Evolutionary conservation across 805 yeast genomes (phyloP).

Genomic region (Yarrowia bubula): DNA sequence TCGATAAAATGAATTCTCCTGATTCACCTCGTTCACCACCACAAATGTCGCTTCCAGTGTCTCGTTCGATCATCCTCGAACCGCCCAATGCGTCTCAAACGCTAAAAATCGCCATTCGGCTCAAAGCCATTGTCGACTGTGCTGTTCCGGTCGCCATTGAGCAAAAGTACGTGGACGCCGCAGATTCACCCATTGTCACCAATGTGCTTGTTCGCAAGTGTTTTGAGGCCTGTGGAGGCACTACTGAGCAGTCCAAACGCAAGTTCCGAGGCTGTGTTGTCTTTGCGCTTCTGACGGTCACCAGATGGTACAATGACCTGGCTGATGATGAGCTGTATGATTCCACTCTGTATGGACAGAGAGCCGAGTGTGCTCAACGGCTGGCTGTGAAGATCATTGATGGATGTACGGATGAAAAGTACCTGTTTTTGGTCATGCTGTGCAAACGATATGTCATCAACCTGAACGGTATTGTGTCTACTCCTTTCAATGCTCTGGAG

Average conservation of each 20-base stretch:
- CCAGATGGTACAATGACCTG: constrained; percentile 71
- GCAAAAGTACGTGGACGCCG: constrained; percentile 48
- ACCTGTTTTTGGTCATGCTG: constrained; percentile 67
- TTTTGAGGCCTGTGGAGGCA: constrained; percentile 31
- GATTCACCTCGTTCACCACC: neutral
- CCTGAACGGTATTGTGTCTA: constrained; percentile 58
- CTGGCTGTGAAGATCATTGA: constrained; percentile 72
- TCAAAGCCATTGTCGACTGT: constrained; percentile 69
- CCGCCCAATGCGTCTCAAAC: constrained; percentile 30
- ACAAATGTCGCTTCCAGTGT: constrained; percentile 11
- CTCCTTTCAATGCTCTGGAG: constrained; percentile 74
- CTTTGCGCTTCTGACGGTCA: constrained; percentile 71
- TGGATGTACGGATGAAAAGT: constrained; percentile 44
- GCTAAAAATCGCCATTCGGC: constrained; percentile 56
- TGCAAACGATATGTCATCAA: constrained; percentile 71
- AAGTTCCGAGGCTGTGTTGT: constrained; percentile 44
- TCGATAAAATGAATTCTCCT: neutral
- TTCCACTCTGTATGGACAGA: constrained; percentile 56
- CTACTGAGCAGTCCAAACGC: neutral
- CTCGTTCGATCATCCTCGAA: constrained; percentile 12
- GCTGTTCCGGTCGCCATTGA: constrained; percentile 66
- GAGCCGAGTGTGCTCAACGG: constrained; percentile 70
- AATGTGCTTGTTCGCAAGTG: constrained; percentile 11
- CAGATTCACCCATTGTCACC: constrained; percentile 55
- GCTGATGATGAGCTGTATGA: constrained; percentile 62